Conservation (phyloP, 2,329 filamentous ascomycete species). For the Ophiosphaerella herpotricha region DNA sequence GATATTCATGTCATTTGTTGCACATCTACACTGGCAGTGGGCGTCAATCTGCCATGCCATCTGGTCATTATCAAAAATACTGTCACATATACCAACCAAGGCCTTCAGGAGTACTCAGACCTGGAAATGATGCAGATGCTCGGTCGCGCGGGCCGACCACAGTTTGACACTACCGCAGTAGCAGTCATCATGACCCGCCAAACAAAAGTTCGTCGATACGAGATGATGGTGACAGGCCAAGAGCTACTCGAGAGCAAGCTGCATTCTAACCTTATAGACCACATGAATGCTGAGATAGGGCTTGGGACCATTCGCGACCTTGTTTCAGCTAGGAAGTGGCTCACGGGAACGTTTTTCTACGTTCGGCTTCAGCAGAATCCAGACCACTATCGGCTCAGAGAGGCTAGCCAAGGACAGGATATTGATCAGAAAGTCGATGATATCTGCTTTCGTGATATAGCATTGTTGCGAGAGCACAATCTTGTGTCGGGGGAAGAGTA, state of each 20-base stretch:
- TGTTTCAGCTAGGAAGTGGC: conserved; percentile 71
- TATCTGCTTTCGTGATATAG: conserved; percentile 72
- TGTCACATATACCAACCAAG: conserved; percentile 60
- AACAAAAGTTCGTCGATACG: conserved; percentile 68
- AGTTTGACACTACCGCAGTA: conserved; percentile 76
- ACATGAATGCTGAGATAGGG: conserved; percentile 82
- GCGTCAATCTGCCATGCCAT: conserved; percentile 82
- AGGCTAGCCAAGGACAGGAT: conserved; percentile 53
- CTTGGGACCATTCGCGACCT: conserved; percentile 72
- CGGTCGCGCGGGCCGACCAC: conserved; percentile 79
- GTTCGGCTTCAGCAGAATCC: conserved; percentile 75
- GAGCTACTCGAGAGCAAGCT: conserved; percentile 77
- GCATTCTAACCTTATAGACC: conserved; percentile 79
- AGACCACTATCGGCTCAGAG: conserved; percentile 68
- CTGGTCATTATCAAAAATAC: conserved; percentile 85
- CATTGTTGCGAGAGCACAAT: conserved; percentile 63
- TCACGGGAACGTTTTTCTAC: conserved; percentile 76
- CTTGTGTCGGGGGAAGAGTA: conserved; percentile 58
- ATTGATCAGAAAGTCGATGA: conserved; percentile 69
- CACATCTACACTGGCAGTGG: conserved; percentile 82
- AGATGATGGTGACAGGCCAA: conserved; percentile 73
- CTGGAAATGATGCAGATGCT: conserved; percentile 92
- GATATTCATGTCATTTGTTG: conserved; percentile 83
- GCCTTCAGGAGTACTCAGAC: conserved; percentile 73
- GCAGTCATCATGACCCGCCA: conserved; percentile 79